A percentile compares a stretch with the other conserved stretches of the same genome.
These are phyloP conservation scores for Cunninghamia lanceolata DNA, from an alignment of 75 land plant genomes.

Conservation along the genomic window DNA sequence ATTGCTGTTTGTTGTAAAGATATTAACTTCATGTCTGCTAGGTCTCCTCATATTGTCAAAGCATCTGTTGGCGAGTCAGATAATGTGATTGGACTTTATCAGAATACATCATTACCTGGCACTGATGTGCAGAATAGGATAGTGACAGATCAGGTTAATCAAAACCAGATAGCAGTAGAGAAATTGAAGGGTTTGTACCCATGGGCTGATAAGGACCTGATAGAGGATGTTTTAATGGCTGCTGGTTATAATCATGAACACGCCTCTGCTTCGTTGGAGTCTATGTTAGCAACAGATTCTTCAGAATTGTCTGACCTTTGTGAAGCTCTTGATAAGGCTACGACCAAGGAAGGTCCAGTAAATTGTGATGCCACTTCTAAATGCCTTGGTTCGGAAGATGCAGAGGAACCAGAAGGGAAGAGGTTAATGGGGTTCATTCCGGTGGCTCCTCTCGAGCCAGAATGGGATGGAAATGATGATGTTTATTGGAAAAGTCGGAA, in stretches of 20 bases:
- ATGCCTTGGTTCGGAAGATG: not conserved
- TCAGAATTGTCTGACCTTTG: not conserved
- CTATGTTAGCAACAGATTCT: not conserved
- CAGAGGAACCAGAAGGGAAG: not conserved
- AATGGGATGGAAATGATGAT: constrained; percentile 71
- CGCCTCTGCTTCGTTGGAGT: not conserved
- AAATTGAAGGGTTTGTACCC: not conserved
- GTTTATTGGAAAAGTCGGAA: constrained; percentile 59
- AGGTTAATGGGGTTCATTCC: not conserved
- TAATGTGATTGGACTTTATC: not conserved
- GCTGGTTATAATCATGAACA: not conserved
- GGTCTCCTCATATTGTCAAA: not conserved
- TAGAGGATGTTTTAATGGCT: constrained; percentile 1
- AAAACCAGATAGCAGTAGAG: not conserved
- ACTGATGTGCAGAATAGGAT: not conserved
- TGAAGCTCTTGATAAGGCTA: not conserved
- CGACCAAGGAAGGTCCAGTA: not conserved
- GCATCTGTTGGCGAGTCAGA: not conserved
- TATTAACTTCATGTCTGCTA: not conserved
- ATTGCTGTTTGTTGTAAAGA: too few relatives aligned
- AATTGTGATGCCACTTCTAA: not conserved
- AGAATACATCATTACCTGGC: not conserved
- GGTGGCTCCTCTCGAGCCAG: constrained; percentile 43
- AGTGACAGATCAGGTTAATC: not conserved
- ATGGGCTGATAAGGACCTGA: not conserved